These are phyloP conservation scores for Venturia nashicola DNA, from an alignment of 2,329 filamentous ascomycete species.

Conservation along the genomic window DNA sequence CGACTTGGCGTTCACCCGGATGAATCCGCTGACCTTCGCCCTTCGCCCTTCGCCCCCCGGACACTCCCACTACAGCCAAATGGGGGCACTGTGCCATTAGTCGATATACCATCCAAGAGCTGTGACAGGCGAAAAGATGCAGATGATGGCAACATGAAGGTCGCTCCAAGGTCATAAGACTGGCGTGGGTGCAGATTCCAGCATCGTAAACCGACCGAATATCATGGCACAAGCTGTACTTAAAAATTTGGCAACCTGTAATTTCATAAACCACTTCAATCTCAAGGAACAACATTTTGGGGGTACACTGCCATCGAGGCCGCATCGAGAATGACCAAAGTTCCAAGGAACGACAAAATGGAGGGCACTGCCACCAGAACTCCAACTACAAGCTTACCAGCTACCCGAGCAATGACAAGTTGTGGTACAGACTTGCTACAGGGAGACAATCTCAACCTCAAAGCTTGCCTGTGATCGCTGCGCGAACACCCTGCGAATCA, in stretches of 20 bases:
- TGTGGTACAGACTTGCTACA: neutral
- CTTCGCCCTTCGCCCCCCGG: too few relatives aligned
- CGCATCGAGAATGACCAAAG: neutral
- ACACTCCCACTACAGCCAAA: too few relatives aligned
- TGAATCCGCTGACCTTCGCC: too few relatives aligned
- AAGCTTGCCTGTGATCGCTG: neutral
- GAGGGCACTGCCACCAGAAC: neutral
- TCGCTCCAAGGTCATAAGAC: too few relatives aligned
- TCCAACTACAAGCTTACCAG: neutral
- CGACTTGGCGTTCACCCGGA: too few relatives aligned
- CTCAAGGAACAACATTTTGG: neutral
- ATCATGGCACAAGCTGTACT: too few relatives aligned
- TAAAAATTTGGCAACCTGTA: neutral
- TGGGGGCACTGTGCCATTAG: too few relatives aligned
- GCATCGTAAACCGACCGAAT: too few relatives aligned
- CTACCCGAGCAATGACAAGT: neutral
- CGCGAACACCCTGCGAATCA: neutral
- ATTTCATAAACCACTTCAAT: neutral
- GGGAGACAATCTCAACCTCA: neutral
- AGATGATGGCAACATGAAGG: too few relatives aligned
- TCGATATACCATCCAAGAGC: too few relatives aligned
- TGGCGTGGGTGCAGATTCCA: too few relatives aligned
- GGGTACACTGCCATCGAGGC: neutral
- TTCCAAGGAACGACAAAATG: neutral
- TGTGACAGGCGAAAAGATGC: too few relatives aligned